Conservation (phyloP, 768 basidiomycete genomes). For the Daedaleopsis nitida region DNA sequence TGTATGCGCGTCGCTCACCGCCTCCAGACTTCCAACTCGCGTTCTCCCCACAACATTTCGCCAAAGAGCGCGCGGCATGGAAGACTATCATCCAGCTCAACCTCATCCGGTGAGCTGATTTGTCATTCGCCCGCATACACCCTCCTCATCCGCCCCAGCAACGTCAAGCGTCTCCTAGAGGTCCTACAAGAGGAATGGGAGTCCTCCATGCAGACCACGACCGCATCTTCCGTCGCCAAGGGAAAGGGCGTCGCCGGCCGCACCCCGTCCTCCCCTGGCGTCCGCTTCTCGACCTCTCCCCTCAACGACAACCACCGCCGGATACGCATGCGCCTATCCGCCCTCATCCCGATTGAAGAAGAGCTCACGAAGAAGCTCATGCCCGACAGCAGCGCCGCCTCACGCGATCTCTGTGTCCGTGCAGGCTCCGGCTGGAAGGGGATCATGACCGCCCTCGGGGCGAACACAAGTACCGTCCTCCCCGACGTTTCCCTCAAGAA, state of each 20-base stretch:
- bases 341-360: slow-evolving; percentile 58
- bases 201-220: slow-evolving; percentile 29
- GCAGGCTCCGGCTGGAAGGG: slow-evolving; percentile 64
- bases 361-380: slow-evolving; percentile 53
- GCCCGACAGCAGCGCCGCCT: slow-evolving; percentile 36
- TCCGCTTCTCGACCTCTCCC: slow-evolving; percentile 31
- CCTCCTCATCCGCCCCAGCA: slow-evolving; percentile 36
- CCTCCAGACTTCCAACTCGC: slow-evolving; percentile 65
- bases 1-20: not conserved
- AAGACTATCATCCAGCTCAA: slow-evolving; percentile 69
- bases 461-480: slow-evolving; percentile 16
- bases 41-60: slow-evolving; percentile 63
- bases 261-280: slow-evolving; percentile 29
- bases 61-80: slow-evolving; percentile 60
- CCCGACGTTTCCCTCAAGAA: not conserved
- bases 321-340: slow-evolving; percentile 44
- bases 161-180: slow-evolving; percentile 58
- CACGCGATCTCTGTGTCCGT: slow-evolving; percentile 41
- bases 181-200: slow-evolving; percentile 51
- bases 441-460: slow-evolving; percentile 33
- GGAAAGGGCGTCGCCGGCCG: slow-evolving; percentile 30
- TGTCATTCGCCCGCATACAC: not conserved
- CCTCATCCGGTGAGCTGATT: slow-evolving; percentile 52
- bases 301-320: slow-evolving; percentile 38
- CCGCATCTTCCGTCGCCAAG: slow-evolving; percentile 25